phyloP scores from a whole-genome alignment of 108 stramenopile species.

The Nitzschia palea region DNA sequence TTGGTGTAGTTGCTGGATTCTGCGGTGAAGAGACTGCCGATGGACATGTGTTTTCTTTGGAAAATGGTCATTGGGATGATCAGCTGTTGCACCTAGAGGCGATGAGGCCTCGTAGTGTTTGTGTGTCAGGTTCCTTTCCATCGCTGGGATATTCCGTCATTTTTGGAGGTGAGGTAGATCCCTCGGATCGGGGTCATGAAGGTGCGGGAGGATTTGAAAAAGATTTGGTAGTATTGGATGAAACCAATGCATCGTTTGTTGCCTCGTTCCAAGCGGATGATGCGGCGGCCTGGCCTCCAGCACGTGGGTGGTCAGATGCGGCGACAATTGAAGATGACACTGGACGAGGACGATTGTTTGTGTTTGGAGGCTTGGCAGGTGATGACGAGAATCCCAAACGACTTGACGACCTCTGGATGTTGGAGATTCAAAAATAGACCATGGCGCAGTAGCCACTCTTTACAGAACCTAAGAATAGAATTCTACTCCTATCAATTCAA shows the following conservation, averaged over 20 bases:
- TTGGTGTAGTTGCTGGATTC: slow-evolving; percentile 67
- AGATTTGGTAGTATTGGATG: slow-evolving; percentile 51
- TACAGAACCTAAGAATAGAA: too few relatives aligned
- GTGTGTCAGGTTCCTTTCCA: slow-evolving; percentile 49
- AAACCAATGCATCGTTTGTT: slow-evolving; percentile 18
- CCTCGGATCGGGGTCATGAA: slow-evolving; percentile 63
- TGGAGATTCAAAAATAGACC: slow-evolving; percentile 14
- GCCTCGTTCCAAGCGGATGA: slow-evolving; percentile 3
- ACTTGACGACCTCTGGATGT: slow-evolving; percentile 56
- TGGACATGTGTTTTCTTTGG: slow-evolving; percentile 52
- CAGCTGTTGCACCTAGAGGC: slow-evolving; percentile 4
- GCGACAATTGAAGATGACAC: slow-evolving; percentile 15
- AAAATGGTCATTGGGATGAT: slow-evolving; percentile 17
- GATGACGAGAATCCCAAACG: slow-evolving; percentile 52
- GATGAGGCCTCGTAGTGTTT: slow-evolving; percentile 61
- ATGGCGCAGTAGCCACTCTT: too few relatives aligned
- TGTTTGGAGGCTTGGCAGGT: slow-evolving; percentile 72
- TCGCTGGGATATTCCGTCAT: slow-evolving; percentile 33
- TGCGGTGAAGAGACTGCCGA: slow-evolving; percentile 67
- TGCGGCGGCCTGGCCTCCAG: slow-evolving; percentile 31
- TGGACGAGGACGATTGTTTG: slow-evolving; percentile 24
- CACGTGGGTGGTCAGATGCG: slow-evolving; percentile 69
- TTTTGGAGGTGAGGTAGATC: slow-evolving; percentile 79
- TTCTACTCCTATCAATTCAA: too few relatives aligned
- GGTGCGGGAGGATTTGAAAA: slow-evolving; percentile 70